Evolutionary conservation across 495 filamentous ascomycete genomes (phyloP).

Genomic region (Xylaria intraflava): DNA sequence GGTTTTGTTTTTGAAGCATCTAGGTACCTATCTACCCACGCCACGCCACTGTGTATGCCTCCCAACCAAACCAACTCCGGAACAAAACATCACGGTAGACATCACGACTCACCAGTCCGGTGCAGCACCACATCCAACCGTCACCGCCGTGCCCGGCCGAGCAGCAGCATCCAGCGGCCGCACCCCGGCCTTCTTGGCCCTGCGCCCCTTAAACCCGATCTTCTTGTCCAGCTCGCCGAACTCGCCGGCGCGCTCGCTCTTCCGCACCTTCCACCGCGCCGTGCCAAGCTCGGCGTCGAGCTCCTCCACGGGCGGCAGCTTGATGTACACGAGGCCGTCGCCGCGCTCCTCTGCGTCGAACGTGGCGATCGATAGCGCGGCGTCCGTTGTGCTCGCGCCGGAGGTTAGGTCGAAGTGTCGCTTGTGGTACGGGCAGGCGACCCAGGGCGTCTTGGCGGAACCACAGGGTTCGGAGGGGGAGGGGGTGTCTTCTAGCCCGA

Average conservation of each 20-base stretch:
- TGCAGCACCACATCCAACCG: conserved; percentile 42
- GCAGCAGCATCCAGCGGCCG: conserved; percentile 34
- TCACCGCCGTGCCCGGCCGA: conserved; percentile 20
- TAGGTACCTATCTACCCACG: too few species aligned
- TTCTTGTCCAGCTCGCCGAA: conserved; percentile 67
- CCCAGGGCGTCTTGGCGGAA: conserved; percentile 57
- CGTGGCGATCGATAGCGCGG: conserved; percentile 71
- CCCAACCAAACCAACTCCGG: too few species aligned
- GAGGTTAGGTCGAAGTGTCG: conserved; percentile 76
- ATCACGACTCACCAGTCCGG: conserved; percentile 61
- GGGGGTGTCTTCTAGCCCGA: conserved; percentile 60
- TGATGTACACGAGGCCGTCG: conserved; percentile 80
- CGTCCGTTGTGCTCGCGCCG: conserved; percentile 73
- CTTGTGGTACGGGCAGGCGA: conserved; percentile 91
- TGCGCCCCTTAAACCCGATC: conserved; percentile 36
- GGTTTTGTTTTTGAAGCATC: too few species aligned
- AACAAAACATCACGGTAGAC: too few species aligned
- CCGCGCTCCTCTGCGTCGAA: conserved; percentile 74
- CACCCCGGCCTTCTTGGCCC: conserved; percentile 30
- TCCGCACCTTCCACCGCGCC: conserved; percentile 73
- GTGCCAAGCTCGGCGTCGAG: conserved; percentile 79
- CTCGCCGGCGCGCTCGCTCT: conserved; percentile 45
- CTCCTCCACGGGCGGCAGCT: conserved; percentile 79
- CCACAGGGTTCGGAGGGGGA: conserved; percentile 17
- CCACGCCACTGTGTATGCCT: too few species aligned